Percentiles rank a stretch among this genome's conserved stretches.
Evolutionary conservation across 345 rosid species (phyloP).

Genomic region (Streptanthus diversifolius): DNA sequence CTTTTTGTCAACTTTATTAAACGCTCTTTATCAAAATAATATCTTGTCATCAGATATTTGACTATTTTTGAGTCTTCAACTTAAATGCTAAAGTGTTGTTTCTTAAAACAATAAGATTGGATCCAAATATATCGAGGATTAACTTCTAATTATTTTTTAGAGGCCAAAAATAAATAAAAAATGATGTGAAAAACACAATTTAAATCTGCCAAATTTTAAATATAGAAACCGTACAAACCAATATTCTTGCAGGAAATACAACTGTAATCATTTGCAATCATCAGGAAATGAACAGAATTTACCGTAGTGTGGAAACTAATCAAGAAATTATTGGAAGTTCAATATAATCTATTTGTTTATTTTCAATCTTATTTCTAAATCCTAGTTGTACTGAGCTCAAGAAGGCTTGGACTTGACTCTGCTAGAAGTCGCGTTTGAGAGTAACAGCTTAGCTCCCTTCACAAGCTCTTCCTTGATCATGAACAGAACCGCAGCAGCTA

Average conservation of each 20-base stretch:
- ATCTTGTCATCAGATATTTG: background rate
- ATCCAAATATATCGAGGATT: background rate
- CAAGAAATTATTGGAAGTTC: constrained; percentile 7
- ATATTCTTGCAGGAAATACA: constrained; percentile 10
- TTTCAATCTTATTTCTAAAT: constrained; percentile 22
- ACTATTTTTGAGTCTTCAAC: background rate
- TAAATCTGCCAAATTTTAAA: background rate
- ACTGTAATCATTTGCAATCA: constrained; percentile 15
- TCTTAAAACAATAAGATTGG: background rate
- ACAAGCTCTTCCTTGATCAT: constrained; percentile 97
- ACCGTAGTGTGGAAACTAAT: background rate
- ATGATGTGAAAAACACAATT: background rate
- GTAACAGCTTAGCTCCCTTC: constrained; percentile 53
- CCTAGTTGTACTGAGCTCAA: constrained; percentile 3
- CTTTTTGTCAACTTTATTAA: background rate
- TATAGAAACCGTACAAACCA: background rate
- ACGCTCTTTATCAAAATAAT: background rate
- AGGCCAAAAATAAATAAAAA: background rate
- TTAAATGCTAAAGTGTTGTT: background rate
- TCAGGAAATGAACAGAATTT: background rate
- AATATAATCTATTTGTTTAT: background rate
- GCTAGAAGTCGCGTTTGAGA: constrained; percentile 32
- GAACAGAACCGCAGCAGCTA: constrained; percentile 87
- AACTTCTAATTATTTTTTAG: background rate
- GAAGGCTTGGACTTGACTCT: constrained; percentile 37